Percentiles rank a stretch among this genome's conserved stretches.
Conservation (phyloP, 1,284 basidiomycete genomes). For the Austroboletus novae-zelandiae region DNA sequence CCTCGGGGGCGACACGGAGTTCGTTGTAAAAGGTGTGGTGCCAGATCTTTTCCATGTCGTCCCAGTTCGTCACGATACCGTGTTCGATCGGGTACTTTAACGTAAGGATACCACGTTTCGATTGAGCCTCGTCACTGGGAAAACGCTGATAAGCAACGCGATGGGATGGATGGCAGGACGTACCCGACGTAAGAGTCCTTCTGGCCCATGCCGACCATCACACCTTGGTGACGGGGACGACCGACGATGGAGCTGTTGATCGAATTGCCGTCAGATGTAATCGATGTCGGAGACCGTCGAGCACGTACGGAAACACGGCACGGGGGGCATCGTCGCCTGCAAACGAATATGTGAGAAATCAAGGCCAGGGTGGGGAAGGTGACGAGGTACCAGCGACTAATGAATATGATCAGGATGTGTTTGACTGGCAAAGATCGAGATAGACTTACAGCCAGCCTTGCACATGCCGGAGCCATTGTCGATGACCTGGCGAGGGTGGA, state of each 20-base stretch:
- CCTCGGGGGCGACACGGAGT: no score
- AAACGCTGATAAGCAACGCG: not conserved
- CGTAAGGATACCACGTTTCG: conserved; percentile 90
- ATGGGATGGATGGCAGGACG: conserved; percentile 9
- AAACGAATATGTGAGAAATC: not conserved
- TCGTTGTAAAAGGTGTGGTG: no score
- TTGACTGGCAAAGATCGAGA: not conserved
- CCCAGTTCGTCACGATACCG: conserved; percentile 92
- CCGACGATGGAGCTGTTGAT: conserved; percentile 72
- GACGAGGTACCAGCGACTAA: conserved; percentile 25
- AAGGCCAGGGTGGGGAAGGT: not conserved
- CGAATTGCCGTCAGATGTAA: conserved; percentile 8
- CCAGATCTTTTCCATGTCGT: conserved; percentile 82
- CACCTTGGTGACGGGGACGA: conserved; percentile 84
- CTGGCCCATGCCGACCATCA: conserved; percentile 83
- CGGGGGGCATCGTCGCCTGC: conserved; percentile 75
- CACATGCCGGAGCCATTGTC: conserved; percentile 72
- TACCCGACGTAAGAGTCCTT: conserved; percentile 82
- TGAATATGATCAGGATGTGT: conserved; percentile 6
- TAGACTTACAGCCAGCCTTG: conserved; percentile 57
- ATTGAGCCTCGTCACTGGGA: conserved; percentile 81
- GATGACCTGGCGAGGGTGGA: conserved; percentile 41
- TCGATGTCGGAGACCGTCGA: conserved; percentile 3
- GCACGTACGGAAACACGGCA: conserved; percentile 66
- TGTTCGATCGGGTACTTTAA: conserved; percentile 79